Base-by-base conservation (phyloP, 257 asterid genomes). In the Datura wrightii region DNA sequence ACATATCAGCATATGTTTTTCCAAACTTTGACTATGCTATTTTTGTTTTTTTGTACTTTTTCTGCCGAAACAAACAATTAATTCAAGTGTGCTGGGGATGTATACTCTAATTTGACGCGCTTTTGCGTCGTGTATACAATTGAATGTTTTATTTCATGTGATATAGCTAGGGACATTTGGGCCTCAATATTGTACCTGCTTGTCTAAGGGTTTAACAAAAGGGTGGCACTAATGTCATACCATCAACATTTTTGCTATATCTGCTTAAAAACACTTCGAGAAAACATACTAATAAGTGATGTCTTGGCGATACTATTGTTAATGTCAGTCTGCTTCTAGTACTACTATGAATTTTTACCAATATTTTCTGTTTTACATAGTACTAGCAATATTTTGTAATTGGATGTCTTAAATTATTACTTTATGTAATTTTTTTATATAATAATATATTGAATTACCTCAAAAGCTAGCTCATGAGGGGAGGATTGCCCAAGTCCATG, bases 101-200 rank as follows among this genome's bases (percentile, higher is more conserved):
- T 84, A 52, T 48, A 6, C 71, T n/a, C 55, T 24, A 48, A 48
- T 7, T 50, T 81, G 67, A 87, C 60, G 88, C 90, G 85, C 88
- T 55, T 60, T 80, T 24, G 2, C 1, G 24, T 41, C 74, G 39
- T 44, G 8, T 63, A 2, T 63, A 31, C 4, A 18, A 52, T 37
- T 36, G 71, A 8, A 63, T 10, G 63, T 79, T 66, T 36, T 14
- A 66, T 66, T 66, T 66, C 3, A 11, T 14, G 13, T 37, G 6
- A 15, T 66, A 24, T 24, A 24, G 0, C 2, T 52, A 79, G 58
- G 18, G 80, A 72, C 80, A 19, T 19, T n/a, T 69, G 3, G 24
- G 66, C 11, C 15, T 46, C 37, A 80, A 55, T 66, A 31, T 37
- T 48, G 80, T 2, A 14, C 83, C 83, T 78, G 9, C 82, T 63